These are phyloP conservation scores for Daedaleopsis nitida DNA, from an alignment of 768 basidiomycete genomes.

Conservation along the genomic window DNA sequence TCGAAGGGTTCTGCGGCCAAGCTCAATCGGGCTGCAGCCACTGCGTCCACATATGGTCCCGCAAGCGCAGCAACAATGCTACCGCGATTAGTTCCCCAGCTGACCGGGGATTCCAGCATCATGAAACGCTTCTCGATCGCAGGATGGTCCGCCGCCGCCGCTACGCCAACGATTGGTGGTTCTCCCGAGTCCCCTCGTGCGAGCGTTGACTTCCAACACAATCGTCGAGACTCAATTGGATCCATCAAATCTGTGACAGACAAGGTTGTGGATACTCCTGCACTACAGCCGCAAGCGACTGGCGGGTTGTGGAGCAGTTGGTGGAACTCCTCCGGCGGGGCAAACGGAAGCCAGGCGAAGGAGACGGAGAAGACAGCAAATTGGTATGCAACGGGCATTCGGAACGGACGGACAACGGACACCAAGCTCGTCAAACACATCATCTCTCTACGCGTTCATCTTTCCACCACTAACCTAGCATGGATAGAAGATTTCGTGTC, in stretches of 20 bases:
- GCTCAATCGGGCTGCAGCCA: slow-evolving; percentile 25
- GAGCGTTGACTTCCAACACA: slow-evolving; percentile 40
- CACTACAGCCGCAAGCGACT: slow-evolving; percentile 64
- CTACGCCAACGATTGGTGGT: slow-evolving; percentile 39
- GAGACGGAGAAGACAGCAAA: slow-evolving; percentile 51
- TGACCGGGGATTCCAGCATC: slow-evolving; percentile 70
- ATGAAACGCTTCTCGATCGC: slow-evolving; percentile 69
- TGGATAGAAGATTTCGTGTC: slow-evolving; percentile 84
- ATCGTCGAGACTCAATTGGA: slow-evolving; percentile 22
- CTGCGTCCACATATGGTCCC: slow-evolving; percentile 58
- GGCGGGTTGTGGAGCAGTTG: slow-evolving; percentile 77
- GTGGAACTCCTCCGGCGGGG: slow-evolving; percentile 69
- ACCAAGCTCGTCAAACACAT: slow-evolving; percentile 73
- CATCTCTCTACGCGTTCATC: slow-evolving; percentile 79
- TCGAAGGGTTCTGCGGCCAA: slow-evolving; percentile 35
- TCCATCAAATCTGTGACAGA: slow-evolving; percentile 33
- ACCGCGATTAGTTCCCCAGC: slow-evolving; percentile 69
- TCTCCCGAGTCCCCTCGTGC: slow-evolving; percentile 36
- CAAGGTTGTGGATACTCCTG: slow-evolving; percentile 24
- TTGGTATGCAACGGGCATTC: slow-evolving; percentile 66
- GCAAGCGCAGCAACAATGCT: slow-evolving; percentile 58
- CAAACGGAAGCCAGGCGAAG: slow-evolving; percentile 30
- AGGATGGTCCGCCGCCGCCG: slow-evolving; percentile 52
- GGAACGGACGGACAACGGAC: slow-evolving; percentile 53
- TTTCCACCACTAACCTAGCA: slow-evolving; percentile 77